These are phyloP conservation scores for Dothistroma pini DNA, from an alignment of 2,329 filamentous ascomycete genomes.

Conservation along the genomic window DNA sequence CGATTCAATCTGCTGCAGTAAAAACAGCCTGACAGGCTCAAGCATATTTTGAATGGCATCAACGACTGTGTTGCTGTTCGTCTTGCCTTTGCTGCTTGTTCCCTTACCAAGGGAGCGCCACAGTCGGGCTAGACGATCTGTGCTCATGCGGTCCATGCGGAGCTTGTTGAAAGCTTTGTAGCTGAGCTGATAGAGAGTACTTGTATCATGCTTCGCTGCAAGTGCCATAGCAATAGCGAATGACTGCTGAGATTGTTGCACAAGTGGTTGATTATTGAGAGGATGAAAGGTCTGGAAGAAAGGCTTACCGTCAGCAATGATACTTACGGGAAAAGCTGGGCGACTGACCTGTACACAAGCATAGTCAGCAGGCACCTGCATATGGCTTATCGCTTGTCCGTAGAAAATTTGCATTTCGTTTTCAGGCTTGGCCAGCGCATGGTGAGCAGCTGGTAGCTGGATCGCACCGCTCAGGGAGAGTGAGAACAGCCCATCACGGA, in stretches of 20 bases:
- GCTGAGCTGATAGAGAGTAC: conserved; percentile 12
- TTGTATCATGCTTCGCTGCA: conserved; percentile 24
- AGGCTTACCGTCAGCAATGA: conserved; percentile 36
- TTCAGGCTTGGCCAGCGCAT: not conserved
- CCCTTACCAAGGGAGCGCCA: conserved; percentile 14
- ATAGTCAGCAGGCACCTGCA: conserved; percentile 37
- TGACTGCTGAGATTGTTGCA: conserved; percentile 29
- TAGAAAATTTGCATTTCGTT: conserved; percentile 31
- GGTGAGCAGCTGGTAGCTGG: not conserved
- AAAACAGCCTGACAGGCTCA: conserved; percentile 1
- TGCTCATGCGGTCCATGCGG: conserved; percentile 16
- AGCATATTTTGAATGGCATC: conserved; percentile 11
- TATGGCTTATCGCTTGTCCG: conserved; percentile 31
- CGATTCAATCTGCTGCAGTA: conserved; percentile 1
- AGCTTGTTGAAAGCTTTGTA: conserved; percentile 9
- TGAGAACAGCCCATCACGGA: conserved; percentile 17
- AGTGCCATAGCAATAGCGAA: conserved; percentile 20
- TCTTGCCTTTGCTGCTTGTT: not conserved
- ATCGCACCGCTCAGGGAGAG: not conserved
- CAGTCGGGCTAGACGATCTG: conserved; percentile 17
- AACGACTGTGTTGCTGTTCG: conserved; percentile 6
- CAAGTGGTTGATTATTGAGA: conserved; percentile 44
- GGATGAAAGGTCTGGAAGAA: conserved; percentile 43
- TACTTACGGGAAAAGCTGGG: conserved; percentile 28
- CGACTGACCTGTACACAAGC: conserved; percentile 40